Percentiles rank a stretch among this genome's conserved stretches.
Evolutionary conservation across 148 eudicot species (phyloP).

Genomic region (Suaeda aralocaspica): DNA sequence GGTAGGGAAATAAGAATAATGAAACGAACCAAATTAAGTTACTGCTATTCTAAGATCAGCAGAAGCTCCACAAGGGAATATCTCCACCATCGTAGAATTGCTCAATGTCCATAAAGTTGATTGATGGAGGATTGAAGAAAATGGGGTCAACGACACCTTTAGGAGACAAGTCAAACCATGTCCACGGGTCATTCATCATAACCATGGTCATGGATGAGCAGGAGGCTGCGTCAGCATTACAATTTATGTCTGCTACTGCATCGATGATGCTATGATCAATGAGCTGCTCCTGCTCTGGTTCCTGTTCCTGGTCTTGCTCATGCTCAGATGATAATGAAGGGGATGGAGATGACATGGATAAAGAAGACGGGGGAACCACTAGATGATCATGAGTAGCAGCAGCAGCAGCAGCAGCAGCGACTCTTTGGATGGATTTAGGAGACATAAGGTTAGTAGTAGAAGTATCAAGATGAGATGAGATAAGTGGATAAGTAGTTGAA

Average conservation of each 20-base stretch:
- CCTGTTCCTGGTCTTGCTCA: conserved; percentile 26
- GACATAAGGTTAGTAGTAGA: conserved; percentile 27
- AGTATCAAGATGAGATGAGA: neutral
- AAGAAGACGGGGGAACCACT: too few relatives aligned
- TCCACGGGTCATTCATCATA: conserved; percentile 24
- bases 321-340: conserved; percentile 15
- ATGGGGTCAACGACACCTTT: conserved; percentile 43
- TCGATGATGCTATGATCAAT: conserved; percentile 20
- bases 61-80: conserved; percentile 69
- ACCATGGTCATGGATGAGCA: conserved; percentile 5
- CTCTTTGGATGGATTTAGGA: conserved; percentile 68
- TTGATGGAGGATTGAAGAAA: conserved; percentile 46
- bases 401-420: conserved; percentile 65
- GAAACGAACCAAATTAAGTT: too few relatives aligned
- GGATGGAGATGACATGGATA: conserved; percentile 21
- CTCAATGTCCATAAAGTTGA: conserved; percentile 31
- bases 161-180: conserved; percentile 58
- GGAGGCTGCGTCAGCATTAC: neutral
- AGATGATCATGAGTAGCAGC: conserved; percentile 15
- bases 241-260: too few relatives aligned
- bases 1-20: neutral
- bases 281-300: conserved; percentile 15
- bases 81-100: conserved; percentile 56
- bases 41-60: conserved; percentile 36
- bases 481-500: neutral